Evolutionary conservation across 805 yeast species (phyloP).

Genomic region (Candida oleophila): DNA sequence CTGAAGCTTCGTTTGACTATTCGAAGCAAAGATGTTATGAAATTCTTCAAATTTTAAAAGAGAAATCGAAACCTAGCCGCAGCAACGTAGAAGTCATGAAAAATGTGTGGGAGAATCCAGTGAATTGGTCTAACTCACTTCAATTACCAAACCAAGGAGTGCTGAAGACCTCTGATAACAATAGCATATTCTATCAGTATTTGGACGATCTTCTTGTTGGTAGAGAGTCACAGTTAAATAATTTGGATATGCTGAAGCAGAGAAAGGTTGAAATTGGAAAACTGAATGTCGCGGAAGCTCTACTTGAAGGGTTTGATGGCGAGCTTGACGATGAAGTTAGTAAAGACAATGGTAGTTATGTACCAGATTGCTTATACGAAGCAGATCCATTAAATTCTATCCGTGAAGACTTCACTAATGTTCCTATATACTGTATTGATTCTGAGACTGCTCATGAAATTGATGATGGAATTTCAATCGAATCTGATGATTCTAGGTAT

Average conservation of each 20-base stretch:
- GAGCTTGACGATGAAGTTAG: not conserved
- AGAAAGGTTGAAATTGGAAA: no score
- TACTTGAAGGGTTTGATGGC: no score
- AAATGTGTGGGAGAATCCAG: conserved; percentile 44
- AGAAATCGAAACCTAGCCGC: conserved; percentile 21
- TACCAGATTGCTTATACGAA: conserved; percentile 21
- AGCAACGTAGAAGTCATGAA: conserved; percentile 5
- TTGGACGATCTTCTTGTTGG: conserved; percentile 15
- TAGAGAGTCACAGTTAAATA: not conserved
- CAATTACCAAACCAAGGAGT: conserved; percentile 44
- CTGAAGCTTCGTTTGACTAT: conserved; percentile 36
- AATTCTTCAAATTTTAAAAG: conserved; percentile 31
- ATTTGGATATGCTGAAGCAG: not conserved
- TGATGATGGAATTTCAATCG: conserved; percentile 86
- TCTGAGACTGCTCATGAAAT: conserved; percentile 78
- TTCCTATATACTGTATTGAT: conserved; percentile 81
- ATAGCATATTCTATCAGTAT: conserved; percentile 39
- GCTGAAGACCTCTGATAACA: conserved; percentile 43
- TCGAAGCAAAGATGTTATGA: conserved; percentile 56
- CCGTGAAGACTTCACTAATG: conserved; percentile 42
- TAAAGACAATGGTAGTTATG: not conserved
- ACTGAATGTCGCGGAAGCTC: no score
- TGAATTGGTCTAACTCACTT: conserved; percentile 47
- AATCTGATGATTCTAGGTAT: conserved; percentile 25
- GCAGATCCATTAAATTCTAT: conserved; percentile 27